Evolutionary conservation across 2,329 filamentous ascomycete species (phyloP).

Genomic region (Monosporascus cannonballus): DNA sequence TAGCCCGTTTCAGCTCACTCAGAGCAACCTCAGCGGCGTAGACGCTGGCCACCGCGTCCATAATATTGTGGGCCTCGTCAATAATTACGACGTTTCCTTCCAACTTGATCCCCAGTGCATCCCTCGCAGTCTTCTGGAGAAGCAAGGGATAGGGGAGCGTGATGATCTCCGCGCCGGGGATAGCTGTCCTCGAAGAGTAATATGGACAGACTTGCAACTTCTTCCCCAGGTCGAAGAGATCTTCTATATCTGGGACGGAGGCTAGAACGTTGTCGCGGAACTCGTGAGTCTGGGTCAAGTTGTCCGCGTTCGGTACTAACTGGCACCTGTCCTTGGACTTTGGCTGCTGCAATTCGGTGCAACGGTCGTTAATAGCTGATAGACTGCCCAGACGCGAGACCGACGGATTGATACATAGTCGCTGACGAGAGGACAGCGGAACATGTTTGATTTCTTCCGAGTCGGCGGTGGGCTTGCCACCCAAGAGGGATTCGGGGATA

Average conservation of each 20-base stretch:
- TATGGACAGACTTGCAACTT: slow-evolving; percentile 84
- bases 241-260: slow-evolving; percentile 87
- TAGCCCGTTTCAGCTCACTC: slow-evolving; percentile 64
- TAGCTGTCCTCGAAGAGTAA: slow-evolving; percentile 82
- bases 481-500: slow-evolving; percentile 41
- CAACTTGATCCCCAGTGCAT: slow-evolving; percentile 79
- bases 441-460: slow-evolving; percentile 69
- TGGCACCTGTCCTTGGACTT: slow-evolving; percentile 62
- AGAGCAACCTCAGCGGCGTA: slow-evolving; percentile 74
- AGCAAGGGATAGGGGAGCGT: slow-evolving; percentile 89
- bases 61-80: slow-evolving; percentile 95
- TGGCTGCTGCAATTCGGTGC: slow-evolving; percentile 80
- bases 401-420: slow-evolving; percentile 81
- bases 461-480: slow-evolving; percentile 17
- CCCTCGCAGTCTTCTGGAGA: slow-evolving; percentile 78
- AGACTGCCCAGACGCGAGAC: slow-evolving; percentile 66
- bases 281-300: slow-evolving; percentile 62
- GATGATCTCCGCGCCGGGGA: slow-evolving; percentile 81
- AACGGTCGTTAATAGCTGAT: slow-evolving; percentile 88
- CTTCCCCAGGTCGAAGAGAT: slow-evolving; percentile 72
- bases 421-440: slow-evolving; percentile 79
- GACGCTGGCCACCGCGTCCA: slow-evolving; percentile 87
- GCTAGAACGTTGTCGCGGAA: slow-evolving; percentile 84
- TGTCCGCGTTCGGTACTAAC: slow-evolving; percentile 74
- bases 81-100: slow-evolving; percentile 90